Base-by-base conservation (phyloP, 176 grass and related monocot species). In the Aegilops bicornis region DNA sequence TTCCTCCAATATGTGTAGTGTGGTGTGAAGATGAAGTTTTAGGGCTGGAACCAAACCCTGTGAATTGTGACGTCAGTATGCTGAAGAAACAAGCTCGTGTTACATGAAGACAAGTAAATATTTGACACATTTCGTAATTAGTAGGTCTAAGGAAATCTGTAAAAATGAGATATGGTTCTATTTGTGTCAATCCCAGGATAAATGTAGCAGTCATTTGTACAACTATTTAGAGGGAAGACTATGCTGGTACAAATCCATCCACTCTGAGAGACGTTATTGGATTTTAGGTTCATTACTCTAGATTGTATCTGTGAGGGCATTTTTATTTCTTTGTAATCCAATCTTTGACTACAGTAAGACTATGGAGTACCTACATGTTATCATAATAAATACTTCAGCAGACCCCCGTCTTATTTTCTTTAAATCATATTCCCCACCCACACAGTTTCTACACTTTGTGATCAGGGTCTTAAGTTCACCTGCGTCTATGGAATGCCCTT, bases 291-390 rank as follows among this genome's bases (percentile, higher is more conserved):
- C 50, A 54, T 54, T 54, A 54, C 50, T 77, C 33, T 62, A 63
- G 56, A 23, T 40, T 39, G 13, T 5, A n/a, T 58, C 33, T 27
- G 2, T 71, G 47, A 37, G n/a, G 6, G 1, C 62, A 58, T 54
- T 83, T n/a, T 73, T 42, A 42, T 72, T 83, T 73, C 15, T 72
- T 6, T 6, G 3, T 83, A 66, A n/a, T 82, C 30, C 29, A 70
- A 39, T 58, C 29, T 58, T 68, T 82, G 22, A 70, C 32, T 36
- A 19, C 22, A 27, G 13, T 9, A 54, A 17, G 29, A 47, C 54
- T 82, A 36, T 72, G 65, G 47, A 59, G 13, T n/a, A 71, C 4
- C 45, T 19, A 3, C 11, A 25, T 59, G 22, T 54, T 71, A 58
- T 71, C 30, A 36, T 52, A 24, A 16, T 4, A 13, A 19, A 33